Evolutionary conservation across 1,284 basidiomycete genomes (phyloP).

Genomic region (Ganoderma leucocontextum): DNA sequence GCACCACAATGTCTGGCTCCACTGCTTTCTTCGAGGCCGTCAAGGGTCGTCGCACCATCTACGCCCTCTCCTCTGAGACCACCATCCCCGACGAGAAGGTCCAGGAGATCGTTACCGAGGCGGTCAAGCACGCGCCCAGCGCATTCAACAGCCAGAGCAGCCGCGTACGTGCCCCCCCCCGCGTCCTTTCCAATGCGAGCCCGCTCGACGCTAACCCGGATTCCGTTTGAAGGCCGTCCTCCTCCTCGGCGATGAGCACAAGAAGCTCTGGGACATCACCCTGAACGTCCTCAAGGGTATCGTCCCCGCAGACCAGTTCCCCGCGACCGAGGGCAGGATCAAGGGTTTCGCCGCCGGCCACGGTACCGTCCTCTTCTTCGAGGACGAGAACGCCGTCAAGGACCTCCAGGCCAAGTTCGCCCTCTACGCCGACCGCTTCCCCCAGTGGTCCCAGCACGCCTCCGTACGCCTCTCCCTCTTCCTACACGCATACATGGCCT

Average conservation of each 20-base stretch:
- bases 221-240: constrained; percentile 30
- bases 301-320: constrained; percentile 35
- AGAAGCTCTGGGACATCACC: constrained; percentile 39
- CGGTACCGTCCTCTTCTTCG: constrained; percentile 40
- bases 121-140: constrained; percentile 36
- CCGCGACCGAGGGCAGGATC: constrained; percentile 34
- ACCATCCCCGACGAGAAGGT: constrained; percentile 37
- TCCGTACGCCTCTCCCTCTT: constrained; percentile 26
- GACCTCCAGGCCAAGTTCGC: constrained; percentile 34
- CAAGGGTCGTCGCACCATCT: constrained; percentile 36
- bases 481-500: too few relatives aligned
- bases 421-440: constrained; percentile 38
- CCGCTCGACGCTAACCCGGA: neutral
- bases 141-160: constrained; percentile 39
- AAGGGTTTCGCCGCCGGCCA: constrained; percentile 35
- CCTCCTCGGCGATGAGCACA: constrained; percentile 37
- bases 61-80: constrained; percentile 34
- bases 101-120: constrained; percentile 35
- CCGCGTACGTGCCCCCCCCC: constrained; percentile 25
- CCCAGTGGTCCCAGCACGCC: constrained; percentile 35
- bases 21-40: constrained; percentile 36
- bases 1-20: constrained; percentile 32
- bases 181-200: neutral
- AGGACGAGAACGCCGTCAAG: constrained; percentile 35
- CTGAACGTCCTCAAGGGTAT: constrained; percentile 35